phyloP scores from a whole-genome alignment of 305 asterid species.

The Fraxinus angustifolia region DNA sequence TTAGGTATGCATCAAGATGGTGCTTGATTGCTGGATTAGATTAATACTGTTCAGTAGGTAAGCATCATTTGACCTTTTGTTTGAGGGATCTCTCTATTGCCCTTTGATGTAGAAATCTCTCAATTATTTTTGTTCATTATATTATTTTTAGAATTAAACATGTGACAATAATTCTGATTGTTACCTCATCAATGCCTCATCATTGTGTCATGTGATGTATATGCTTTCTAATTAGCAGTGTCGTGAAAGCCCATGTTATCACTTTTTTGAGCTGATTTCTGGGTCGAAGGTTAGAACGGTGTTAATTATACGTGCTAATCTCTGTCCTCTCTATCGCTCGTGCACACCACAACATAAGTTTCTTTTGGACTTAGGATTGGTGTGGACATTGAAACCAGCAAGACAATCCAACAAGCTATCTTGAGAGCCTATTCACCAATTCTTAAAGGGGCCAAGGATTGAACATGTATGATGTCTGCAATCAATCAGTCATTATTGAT shows the following conservation, averaged over 20 bases:
- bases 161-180: background rate
- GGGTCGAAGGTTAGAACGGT: background rate
- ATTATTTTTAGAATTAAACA: background rate
- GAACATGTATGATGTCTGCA: background rate
- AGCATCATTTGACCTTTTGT: slow-evolving; percentile 20
- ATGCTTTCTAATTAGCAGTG: background rate
- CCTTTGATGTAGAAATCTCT: background rate
- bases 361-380: background rate
- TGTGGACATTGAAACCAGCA: background rate
- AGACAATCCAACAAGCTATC: background rate
- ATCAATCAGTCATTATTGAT: background rate
- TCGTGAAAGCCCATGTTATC: background rate
- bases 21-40: slow-evolving; percentile 20
- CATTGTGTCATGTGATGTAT: background rate
- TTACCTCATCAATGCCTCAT: background rate
- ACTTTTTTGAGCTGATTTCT: background rate
- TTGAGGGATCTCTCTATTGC: slow-evolving; percentile 6
- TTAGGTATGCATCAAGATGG: slow-evolving; percentile 22
- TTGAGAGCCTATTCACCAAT: background rate
- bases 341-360: background rate
- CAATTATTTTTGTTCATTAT: background rate
- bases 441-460: background rate
- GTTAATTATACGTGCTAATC: background rate
- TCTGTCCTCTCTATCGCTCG: background rate
- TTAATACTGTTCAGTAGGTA: slow-evolving; percentile 20